These are phyloP conservation scores for Sanghuangporus baumii DNA, from an alignment of 1,284 basidiomycete genomes.

Conservation along the genomic window DNA sequence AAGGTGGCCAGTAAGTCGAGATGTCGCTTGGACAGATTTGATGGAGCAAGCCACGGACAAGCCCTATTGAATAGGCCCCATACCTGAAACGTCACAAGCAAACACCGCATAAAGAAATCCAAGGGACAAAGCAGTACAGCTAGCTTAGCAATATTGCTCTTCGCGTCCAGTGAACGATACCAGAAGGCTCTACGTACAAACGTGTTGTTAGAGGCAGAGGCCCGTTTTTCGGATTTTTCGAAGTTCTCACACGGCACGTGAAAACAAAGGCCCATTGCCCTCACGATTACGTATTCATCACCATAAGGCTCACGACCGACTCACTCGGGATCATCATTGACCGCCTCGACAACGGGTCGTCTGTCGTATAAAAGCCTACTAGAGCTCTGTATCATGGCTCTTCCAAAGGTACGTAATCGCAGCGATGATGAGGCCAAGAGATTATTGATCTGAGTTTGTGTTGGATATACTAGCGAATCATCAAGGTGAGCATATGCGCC, in stretches of 20 bases:
- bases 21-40: too few species aligned
- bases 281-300: not conserved
- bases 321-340: not conserved
- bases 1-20: too few species aligned
- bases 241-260: not conserved
- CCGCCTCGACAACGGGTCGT: not conserved
- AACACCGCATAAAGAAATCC: too few species aligned
- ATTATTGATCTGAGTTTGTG: not conserved
- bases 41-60: too few species aligned
- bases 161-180: too few species aligned
- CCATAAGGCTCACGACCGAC: not conserved
- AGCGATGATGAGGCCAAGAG: not conserved
- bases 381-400: constrained; percentile 22
- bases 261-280: not conserved
- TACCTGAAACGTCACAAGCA: too few species aligned
- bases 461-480: constrained; percentile 39
- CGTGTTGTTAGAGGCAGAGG: too few species aligned
- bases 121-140: too few species aligned
- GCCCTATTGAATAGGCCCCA: too few species aligned
- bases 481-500: constrained; percentile 39
- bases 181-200: too few species aligned
- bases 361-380: not conserved
- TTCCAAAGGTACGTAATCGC: constrained; percentile 27
- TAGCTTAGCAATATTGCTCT: too few species aligned
- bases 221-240: too few species aligned